A percentile compares a stretch with the other conserved stretches of the same genome.
Evolutionary conservation across 2,329 filamentous ascomycete genomes (phyloP).

Genomic region (Aspergillus tanneri): DNA sequence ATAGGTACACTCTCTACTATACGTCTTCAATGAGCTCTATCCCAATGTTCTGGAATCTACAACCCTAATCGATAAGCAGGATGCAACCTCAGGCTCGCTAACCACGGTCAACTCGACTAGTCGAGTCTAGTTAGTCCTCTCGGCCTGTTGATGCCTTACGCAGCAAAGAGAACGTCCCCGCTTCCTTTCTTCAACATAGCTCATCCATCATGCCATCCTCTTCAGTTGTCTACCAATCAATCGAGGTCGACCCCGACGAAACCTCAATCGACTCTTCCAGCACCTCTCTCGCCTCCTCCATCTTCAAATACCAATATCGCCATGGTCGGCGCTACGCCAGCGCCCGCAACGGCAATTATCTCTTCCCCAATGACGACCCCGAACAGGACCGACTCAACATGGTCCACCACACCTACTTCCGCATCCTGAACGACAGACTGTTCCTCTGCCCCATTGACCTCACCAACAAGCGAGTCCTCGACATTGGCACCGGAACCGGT

Average conservation of each 20-base stretch:
- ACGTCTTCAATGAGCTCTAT: too few species aligned
- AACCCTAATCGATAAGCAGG: too few species aligned
- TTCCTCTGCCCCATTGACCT: conserved; percentile 38
- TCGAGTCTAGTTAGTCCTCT: too few species aligned
- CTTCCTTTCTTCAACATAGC: too few species aligned
- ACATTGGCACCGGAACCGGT: conserved; percentile 42
- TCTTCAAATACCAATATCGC: conserved; percentile 16
- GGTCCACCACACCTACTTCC: conserved; percentile 38
- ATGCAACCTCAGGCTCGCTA: too few species aligned
- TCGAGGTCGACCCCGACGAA: conserved; percentile 10
- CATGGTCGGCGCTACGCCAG: conserved; percentile 31
- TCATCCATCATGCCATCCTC: too few species aligned
- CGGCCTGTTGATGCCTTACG: too few species aligned
- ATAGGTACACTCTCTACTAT: too few species aligned
- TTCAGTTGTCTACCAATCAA: too few species aligned
- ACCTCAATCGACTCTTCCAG: conserved; percentile 4
- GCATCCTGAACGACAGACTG: conserved; percentile 37
- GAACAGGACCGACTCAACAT: conserved; percentile 40
- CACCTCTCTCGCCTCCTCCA: conserved; percentile 13
- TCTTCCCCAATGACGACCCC: conserved; percentile 36
- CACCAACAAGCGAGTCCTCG: conserved; percentile 33
- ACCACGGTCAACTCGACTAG: too few species aligned
- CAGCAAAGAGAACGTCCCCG: too few species aligned
- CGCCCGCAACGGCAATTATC: conserved; percentile 31
- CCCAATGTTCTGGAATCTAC: too few species aligned